Evolutionary conservation across 805 yeast genomes (phyloP).

Genomic region (Kurtzmaniella cleridarum): DNA sequence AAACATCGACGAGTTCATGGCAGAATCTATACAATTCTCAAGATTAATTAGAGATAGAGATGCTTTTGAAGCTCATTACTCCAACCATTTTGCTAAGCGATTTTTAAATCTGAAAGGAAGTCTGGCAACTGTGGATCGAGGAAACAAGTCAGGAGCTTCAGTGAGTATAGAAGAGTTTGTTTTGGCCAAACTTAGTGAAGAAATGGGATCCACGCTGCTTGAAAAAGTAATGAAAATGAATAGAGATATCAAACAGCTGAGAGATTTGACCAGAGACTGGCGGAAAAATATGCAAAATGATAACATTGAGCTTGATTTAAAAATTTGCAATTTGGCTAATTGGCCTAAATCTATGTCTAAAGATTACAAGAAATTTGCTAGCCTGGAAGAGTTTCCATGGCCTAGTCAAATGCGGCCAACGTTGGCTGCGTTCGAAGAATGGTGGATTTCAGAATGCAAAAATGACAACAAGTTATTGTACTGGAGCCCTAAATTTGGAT

Average conservation of each 20-base stretch:
- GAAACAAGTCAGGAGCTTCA: constrained; percentile 18
- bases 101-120: constrained; percentile 37
- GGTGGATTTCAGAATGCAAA: constrained; percentile 34
- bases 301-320: constrained; percentile 32
- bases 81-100: constrained; percentile 81
- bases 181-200: constrained; percentile 63
- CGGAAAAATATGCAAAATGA: constrained; percentile 13
- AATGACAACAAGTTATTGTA: constrained; percentile 37
- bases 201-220: constrained; percentile 74
- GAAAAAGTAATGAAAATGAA: constrained; percentile 83
- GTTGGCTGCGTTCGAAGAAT: constrained; percentile 34
- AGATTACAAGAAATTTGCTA: constrained; percentile 29
- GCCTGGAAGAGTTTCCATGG: constrained; percentile 28
- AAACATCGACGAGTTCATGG: constrained; percentile 34
- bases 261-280: constrained; percentile 36
- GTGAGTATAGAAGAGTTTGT: constrained; percentile 65
- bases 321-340: constrained; percentile 38
- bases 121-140: not conserved
- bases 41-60: constrained; percentile 76
- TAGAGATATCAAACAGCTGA: constrained; percentile 58
- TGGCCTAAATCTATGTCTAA: constrained; percentile 45
- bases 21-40: constrained; percentile 56
- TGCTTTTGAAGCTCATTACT: constrained; percentile 77
- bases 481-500: constrained; percentile 85
- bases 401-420: constrained; percentile 32